Evolutionary conservation across 2,329 filamentous ascomycete genomes (phyloP), one percentile per base, ranked within the genome.

Genomic region (Colletotrichum sansevieriae): DNA sequence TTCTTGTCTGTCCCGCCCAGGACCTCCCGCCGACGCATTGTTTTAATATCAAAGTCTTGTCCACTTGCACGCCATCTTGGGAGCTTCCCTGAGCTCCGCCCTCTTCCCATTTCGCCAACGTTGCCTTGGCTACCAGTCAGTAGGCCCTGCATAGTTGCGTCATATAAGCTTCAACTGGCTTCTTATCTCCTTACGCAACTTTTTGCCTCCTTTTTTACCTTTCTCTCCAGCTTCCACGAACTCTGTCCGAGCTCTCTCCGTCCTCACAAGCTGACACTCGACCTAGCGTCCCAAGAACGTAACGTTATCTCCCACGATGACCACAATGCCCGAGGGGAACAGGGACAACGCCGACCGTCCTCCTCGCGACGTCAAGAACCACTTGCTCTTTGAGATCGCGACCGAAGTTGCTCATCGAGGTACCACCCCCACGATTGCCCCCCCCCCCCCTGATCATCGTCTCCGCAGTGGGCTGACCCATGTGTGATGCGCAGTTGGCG

Each of bases 341-440:
- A 57, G 67, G 67, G 64, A 70, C 64, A 70, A 67, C 51, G 15
- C 39, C 51, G 64, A 70, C 22, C 57, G 67, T 35, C 64, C 67
- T 56, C 78, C 81, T 72, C 86, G 87, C 75, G 95, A 98, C 83
- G 93, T 98, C 76, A 94, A 92, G 84, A 96, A 97, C 81, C 96
- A 98, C 83, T 86, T 97, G 77, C 92, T 99, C 74, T 99, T 99
- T 78, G 96, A 99, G 84, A 87, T 98, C 76, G 94, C 96, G 70
- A 98, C 96, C 22, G 96, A 99, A 80, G 96, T 98, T 75, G 96
- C 96, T 71, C 97, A 98, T 86, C 90, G 96, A 87, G 93, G 93
- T 95, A 86, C 74, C 85, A 80, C 65, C 65, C 65, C 62, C 67
- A 59, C 70, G 59, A n/a, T 4, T 4, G n/a, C n/a, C n/a, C 18